Conservation (phyloP, 2,329 filamentous ascomycete genomes). For the Huntiella decipiens region DNA sequence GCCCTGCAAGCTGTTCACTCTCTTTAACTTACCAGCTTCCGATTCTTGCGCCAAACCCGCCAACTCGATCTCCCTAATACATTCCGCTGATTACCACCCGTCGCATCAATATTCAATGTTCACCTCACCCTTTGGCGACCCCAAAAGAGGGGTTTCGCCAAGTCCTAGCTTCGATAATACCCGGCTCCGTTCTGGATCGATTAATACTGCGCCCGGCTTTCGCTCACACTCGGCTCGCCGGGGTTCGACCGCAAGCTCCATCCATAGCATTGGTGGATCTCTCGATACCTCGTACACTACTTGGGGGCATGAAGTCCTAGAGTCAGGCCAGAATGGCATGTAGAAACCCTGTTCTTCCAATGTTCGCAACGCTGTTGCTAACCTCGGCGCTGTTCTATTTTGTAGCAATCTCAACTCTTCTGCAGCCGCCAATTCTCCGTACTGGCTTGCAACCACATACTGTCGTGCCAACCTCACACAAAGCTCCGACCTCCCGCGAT, state of each 20-base stretch:
- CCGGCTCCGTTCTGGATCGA: background rate
- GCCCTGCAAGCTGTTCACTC: background rate
- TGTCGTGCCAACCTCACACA: constrained; percentile 51
- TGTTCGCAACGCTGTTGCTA: background rate
- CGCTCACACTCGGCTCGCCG: constrained; percentile 34
- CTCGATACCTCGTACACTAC: constrained; percentile 48
- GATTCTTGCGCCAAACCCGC: background rate
- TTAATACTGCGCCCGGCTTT: constrained; percentile 1
- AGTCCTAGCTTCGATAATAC: constrained; percentile 9
- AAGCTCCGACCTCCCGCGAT: constrained; percentile 66
- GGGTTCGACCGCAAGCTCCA: constrained; percentile 71
- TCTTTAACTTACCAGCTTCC: background rate
- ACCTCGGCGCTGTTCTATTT: background rate
- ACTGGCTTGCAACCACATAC: constrained; percentile 72
- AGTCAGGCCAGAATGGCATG: constrained; percentile 69
- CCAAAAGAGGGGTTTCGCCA: constrained; percentile 7
- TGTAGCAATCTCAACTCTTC: constrained; percentile 74
- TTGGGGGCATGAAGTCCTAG: constrained; percentile 38
- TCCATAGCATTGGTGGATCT: constrained; percentile 69
- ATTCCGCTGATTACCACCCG: background rate
- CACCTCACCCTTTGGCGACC: constrained; percentile 5
- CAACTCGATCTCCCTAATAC: background rate
- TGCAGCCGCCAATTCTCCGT: constrained; percentile 75
- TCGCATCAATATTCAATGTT: constrained; percentile 3
- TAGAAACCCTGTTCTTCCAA: constrained; percentile 5